phyloP scores from a whole-genome alignment of 192 early-diverging fungal genomes.

The Podila clonocystis region DNA sequence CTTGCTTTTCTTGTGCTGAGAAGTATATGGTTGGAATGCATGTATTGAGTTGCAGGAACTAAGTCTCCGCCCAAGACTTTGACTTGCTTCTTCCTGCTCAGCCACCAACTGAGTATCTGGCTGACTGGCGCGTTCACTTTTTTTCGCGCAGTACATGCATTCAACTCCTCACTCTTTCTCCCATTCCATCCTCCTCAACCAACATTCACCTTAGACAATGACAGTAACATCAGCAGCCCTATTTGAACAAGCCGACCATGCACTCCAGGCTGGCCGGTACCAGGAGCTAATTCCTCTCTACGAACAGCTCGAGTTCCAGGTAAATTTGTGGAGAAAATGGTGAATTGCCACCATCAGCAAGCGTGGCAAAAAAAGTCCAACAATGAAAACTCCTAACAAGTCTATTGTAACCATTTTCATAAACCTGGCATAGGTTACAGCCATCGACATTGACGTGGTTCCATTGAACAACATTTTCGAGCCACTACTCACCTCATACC shows the following conservation, averaged over 20 bases:
- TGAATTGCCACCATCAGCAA: not conserved
- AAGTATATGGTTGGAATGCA: no score
- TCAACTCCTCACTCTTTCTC: not conserved
- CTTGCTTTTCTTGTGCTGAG: not conserved
- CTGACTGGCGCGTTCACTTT: no score
- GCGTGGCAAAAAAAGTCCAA: not conserved
- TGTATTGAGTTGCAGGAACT: no score
- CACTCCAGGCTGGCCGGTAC: conserved; percentile 38
- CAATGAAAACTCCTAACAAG: not conserved
- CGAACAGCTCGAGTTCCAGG: conserved; percentile 47
- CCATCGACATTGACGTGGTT: conserved; percentile 42
- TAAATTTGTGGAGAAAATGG: conserved; percentile 2
- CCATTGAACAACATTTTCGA: conserved; percentile 46
- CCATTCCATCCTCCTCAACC: not conserved
- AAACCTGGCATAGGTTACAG: conserved; percentile 19
- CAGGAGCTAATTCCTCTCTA: conserved; percentile 50
- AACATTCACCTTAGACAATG: not conserved
- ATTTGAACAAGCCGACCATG: conserved; percentile 34
- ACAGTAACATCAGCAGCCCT: conserved; percentile 12
- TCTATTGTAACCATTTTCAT: not conserved
- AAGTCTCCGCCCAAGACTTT: no score
- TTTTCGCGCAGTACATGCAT: not conserved
- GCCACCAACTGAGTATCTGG: no score
- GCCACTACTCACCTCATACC: conserved; percentile 35
- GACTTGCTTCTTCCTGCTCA: no score